phyloP scores from a whole-genome alignment of 2,329 filamentous ascomycete species.

The Botrytis paeoniae region DNA sequence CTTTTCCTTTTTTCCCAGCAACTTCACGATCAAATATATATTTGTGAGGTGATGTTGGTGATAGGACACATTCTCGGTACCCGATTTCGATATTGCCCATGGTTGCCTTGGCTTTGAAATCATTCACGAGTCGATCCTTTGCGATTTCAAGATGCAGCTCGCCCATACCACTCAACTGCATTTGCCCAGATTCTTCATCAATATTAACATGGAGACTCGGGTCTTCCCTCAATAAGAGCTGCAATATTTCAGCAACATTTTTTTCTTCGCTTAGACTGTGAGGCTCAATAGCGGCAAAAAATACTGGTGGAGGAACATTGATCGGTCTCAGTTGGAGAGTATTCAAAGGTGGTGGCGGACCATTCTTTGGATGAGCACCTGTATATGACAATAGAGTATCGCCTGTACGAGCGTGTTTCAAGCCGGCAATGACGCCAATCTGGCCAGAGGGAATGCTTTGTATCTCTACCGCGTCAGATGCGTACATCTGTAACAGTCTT shows the following conservation, averaged over 20 bases:
- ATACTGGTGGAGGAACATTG: slow-evolving; percentile 86
- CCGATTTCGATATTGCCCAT: slow-evolving; percentile 94
- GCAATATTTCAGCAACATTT: slow-evolving; percentile 70
- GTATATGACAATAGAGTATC: slow-evolving; percentile 82
- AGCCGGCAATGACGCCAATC: slow-evolving; percentile 87
- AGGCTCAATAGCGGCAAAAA: slow-evolving; percentile 91
- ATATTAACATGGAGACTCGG: slow-evolving; percentile 82
- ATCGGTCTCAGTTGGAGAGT: slow-evolving; percentile 83
- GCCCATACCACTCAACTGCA: slow-evolving; percentile 92
- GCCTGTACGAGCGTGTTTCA: slow-evolving; percentile 89
- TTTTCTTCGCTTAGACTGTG: slow-evolving; percentile 76
- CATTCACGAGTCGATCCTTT: slow-evolving; percentile 78
- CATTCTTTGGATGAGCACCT: slow-evolving; percentile 56
- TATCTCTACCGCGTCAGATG: slow-evolving; percentile 81
- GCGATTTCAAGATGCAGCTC: slow-evolving; percentile 94
- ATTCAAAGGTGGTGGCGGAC: slow-evolving; percentile 65
- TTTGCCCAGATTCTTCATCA: slow-evolving; percentile 89
- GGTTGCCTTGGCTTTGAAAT: slow-evolving; percentile 79
- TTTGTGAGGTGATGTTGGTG: slow-evolving; percentile 53
- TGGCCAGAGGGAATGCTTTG: slow-evolving; percentile 78
- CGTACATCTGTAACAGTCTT: slow-evolving; percentile 84
- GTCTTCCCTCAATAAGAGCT: slow-evolving; percentile 82
- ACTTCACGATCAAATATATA: slow-evolving; percentile 74
- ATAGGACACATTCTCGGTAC: slow-evolving; percentile 79
- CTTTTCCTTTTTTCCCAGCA: slow-evolving; percentile 75